Percentiles rank a stretch among this genome's conserved stretches.
Evolutionary conservation across 768 basidiomycete species (phyloP).

Genomic region (Amylocystis lapponica): DNA sequence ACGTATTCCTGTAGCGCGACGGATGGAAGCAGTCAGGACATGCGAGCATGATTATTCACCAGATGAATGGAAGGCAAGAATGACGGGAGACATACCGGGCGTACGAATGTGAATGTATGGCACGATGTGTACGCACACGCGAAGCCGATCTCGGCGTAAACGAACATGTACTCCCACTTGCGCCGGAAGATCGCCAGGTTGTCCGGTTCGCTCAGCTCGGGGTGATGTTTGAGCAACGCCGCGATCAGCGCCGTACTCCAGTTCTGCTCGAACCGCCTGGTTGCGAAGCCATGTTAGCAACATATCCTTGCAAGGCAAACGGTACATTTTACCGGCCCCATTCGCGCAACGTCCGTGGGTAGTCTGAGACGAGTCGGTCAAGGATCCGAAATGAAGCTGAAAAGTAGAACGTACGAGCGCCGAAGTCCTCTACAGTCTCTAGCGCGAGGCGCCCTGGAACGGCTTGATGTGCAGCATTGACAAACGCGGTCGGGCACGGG

Average conservation of each 20-base stretch:
- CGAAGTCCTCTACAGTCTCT: constrained; percentile 18
- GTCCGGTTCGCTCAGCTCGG: constrained; percentile 15
- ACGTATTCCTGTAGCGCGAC: too few species aligned
- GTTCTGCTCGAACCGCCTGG: constrained; percentile 24
- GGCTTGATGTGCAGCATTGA: constrained; percentile 10
- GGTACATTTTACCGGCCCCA: constrained; percentile 22
- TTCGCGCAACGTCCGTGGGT: constrained; percentile 16
- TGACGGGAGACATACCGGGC: constrained; percentile 11
- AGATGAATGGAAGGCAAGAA: too few species aligned
- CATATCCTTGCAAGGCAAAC: constrained; percentile 4
- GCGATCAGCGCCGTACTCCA: constrained; percentile 11
- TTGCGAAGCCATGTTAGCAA: constrained; percentile 13
- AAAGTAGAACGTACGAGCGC: constrained; percentile 8
- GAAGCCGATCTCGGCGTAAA: constrained; percentile 23
- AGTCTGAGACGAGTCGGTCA: constrained; percentile 14
- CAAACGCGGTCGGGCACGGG: constrained; percentile 18
- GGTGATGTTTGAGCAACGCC: constrained; percentile 14
- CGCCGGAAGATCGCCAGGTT: constrained; percentile 20
- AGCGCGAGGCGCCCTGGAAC: constrained; percentile 17
- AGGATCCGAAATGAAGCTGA: too few species aligned
- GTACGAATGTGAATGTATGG: constrained; percentile 12
- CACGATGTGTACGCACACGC: constrained; percentile 17
- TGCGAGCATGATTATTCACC: too few species aligned
- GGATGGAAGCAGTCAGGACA: too few species aligned
- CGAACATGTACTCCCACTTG: constrained; percentile 24